These are phyloP conservation scores for Lactifluus volemus DNA, from an alignment of 768 basidiomycete genomes.

Conservation along the genomic window DNA sequence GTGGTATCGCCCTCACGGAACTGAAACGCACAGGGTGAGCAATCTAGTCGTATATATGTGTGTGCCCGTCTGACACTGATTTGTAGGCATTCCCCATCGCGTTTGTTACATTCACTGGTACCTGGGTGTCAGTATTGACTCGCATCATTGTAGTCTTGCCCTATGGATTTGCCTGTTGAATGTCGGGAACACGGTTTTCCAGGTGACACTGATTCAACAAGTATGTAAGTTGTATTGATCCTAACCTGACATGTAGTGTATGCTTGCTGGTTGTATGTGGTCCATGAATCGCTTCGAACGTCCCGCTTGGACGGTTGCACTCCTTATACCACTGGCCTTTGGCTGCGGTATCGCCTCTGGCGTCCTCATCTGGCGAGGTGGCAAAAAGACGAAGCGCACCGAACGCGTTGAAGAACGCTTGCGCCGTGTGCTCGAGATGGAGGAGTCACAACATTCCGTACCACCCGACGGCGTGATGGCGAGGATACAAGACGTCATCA, in stretches of 20 bases:
- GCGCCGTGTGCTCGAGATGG: conserved; percentile 35
- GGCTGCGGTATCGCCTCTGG: conserved; percentile 69
- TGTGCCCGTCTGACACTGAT: conserved; percentile 27
- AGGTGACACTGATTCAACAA: conserved; percentile 32
- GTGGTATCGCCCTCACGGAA: conserved; percentile 83
- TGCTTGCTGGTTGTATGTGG: conserved; percentile 78
- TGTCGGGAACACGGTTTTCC: conserved; percentile 76
- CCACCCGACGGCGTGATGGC: not conserved
- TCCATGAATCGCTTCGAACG: conserved; percentile 58
- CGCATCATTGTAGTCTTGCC: conserved; percentile 39
- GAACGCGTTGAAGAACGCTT: conserved; percentile 55
- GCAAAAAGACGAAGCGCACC: conserved; percentile 57
- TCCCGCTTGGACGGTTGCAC: conserved; percentile 61
- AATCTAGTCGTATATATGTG: conserved; percentile 7
- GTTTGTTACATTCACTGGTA: conserved; percentile 28
- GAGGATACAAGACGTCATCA: conserved; percentile 4
- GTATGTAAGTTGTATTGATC: not conserved
- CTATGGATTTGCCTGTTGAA: conserved; percentile 64
- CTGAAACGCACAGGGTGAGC: conserved; percentile 64
- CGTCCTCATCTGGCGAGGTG: conserved; percentile 67
- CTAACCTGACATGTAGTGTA: conserved; percentile 31
- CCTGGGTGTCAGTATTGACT: not conserved
- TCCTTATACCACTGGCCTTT: conserved; percentile 65
- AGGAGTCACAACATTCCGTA: conserved; percentile 7
- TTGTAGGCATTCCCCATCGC: conserved; percentile 60